Base-by-base conservation (phyloP, 208 protist genomes). In the Naegleria lovaniensis region DNA sequence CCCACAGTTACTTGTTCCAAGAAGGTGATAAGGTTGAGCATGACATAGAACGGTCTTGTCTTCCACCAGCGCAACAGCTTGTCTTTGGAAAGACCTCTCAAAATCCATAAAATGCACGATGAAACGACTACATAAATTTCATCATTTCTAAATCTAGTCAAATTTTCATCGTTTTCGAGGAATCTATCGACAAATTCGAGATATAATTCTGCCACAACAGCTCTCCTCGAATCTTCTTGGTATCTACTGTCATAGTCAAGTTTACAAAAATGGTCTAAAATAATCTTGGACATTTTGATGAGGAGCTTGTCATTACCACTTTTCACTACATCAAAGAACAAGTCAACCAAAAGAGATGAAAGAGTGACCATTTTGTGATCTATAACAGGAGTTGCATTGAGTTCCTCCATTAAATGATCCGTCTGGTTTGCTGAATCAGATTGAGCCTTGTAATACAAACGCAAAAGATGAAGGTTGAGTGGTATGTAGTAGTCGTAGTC, bases 401-500 rank as follows among this genome's bases (percentile, higher is more conserved):
- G 19, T 67, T 67, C 55, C 19, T 67, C 19, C 55, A 67, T 67
- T 29, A 67, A 67, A 0, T 67, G 22, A 29, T 67, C 55, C 5
- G 79, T 43, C 25, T 16, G 33, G 6, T 39, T 36, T 16, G 33
- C 33, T 15, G 75, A 83, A 25, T 39, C 38, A 43, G 5, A 9
- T 29, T 16, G 11, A 43, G 9, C n/a, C 38, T 85, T 85, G 22
- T 16, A 36, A 16, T 16, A 43, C 5, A 85, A 25, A 36, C 67
- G 16, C n/a, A 79, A 79, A 5, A 79, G n/a, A 13, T 79, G 79
- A 13, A 85, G 22, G 43, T 85, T 85, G 0, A 85, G 11, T 22
- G 79, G 79, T 43, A 85, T 85, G 15, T 43, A 85, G 22, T 85
- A 85, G 29, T 85, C 38, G 36, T 85, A 85, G 22, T 85, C 79